A percentile compares a stretch with the other conserved stretches of the same genome.
Evolutionary conservation across 2,329 filamentous ascomycete genomes (phyloP).

Genomic region (Diaporthe sp.): DNA sequence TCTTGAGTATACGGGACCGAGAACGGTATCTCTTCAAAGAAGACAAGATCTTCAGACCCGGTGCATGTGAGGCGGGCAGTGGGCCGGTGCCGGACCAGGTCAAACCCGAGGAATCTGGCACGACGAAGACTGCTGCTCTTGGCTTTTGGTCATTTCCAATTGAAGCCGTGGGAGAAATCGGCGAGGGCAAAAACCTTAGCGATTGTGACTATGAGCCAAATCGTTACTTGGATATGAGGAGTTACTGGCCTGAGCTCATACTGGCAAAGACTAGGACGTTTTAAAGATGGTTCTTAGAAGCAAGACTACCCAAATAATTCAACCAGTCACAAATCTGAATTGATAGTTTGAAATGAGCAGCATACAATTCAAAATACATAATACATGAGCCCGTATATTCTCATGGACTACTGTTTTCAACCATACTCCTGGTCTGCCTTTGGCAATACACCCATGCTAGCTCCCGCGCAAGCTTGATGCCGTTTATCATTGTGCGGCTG

Average conservation of each 20-base stretch:
- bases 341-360: too few species aligned
- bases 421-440: background rate
- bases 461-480: background rate
- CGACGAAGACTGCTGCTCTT: background rate
- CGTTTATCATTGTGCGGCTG: background rate
- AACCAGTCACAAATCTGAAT: too few species aligned
- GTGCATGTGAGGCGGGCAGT: background rate
- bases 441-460: background rate
- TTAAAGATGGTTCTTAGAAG: background rate
- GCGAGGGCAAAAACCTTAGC: conserved; percentile 16
- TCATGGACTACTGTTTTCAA: background rate
- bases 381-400: too few species aligned
- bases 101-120: background rate
- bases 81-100: background rate
- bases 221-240: conserved; percentile 28
- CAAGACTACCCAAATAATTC: background rate
- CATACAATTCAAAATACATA: too few species aligned
- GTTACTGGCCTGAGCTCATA: conserved; percentile 24
- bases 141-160: conserved; percentile 39
- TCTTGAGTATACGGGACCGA: background rate
- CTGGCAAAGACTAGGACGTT: background rate
- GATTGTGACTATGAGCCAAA: conserved; percentile 23
- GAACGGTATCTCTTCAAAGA: background rate
- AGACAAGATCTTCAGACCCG: too few species aligned
- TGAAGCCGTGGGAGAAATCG: conserved; percentile 22